These are phyloP conservation scores for Mucuna pruriens DNA, from an alignment of 306 rosid species.

Conservation along the genomic window DNA sequence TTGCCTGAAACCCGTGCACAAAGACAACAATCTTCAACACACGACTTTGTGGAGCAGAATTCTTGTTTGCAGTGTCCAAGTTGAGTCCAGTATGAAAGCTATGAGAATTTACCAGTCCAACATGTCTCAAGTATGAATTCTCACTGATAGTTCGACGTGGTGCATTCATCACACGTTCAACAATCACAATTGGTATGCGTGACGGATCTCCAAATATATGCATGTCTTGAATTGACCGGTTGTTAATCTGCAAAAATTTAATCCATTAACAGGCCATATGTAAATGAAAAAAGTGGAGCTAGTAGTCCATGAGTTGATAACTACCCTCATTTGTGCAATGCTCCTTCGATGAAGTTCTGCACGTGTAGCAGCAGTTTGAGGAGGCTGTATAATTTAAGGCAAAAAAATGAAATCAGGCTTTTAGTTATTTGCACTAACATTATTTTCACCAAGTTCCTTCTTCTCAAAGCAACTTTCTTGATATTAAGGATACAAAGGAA, in stretches of 20 bases:
- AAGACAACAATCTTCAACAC: conserved; percentile 76
- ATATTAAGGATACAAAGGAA: conserved; percentile 1
- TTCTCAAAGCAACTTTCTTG: background rate
- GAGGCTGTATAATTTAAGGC: conserved; percentile 57
- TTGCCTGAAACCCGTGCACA: conserved; percentile 95
- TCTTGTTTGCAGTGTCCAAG: conserved; percentile 43
- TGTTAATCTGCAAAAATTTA: conserved; percentile 67
- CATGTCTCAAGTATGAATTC: conserved; percentile 65
- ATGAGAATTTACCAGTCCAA: conserved; percentile 48
- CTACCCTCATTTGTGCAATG: conserved; percentile 83
- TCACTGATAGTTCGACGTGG: conserved; percentile 75
- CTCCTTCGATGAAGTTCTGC: conserved; percentile 90
- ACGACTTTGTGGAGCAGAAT: conserved; percentile 42
- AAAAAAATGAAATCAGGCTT: background rate
- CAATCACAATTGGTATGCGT: conserved; percentile 71
- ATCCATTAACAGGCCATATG: conserved; percentile 22
- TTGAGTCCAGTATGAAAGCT: conserved; percentile 43
- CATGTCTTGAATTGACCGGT: conserved; percentile 84
- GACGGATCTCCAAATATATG: conserved; percentile 78
- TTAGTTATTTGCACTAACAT: background rate
- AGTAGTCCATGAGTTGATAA: conserved; percentile 25
- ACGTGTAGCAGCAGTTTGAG: conserved; percentile 69
- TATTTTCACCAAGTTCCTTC: background rate
- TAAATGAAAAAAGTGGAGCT: conserved; percentile 23
- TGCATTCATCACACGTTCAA: conserved; percentile 81